These are phyloP conservation scores for Botrytis medusae DNA, from an alignment of 2,329 filamentous ascomycete genomes.

Conservation along the genomic window DNA sequence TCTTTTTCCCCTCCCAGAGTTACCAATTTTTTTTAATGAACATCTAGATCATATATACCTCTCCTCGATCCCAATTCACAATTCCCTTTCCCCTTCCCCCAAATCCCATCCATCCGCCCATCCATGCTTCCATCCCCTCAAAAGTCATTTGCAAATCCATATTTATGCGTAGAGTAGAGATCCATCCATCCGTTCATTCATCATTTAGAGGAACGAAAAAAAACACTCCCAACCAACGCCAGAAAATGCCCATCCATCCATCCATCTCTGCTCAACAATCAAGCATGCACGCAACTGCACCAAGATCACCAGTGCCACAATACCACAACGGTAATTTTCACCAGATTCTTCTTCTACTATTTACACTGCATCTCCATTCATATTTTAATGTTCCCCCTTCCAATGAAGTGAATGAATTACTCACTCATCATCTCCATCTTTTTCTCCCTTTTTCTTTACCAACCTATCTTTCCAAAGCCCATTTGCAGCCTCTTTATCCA, in stretches of 20 bases:
- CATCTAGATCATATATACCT: background rate
- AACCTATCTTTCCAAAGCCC: constrained; percentile 51
- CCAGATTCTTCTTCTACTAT: background rate
- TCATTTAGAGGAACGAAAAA: background rate
- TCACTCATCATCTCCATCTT: constrained; percentile 37
- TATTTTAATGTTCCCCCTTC: background rate
- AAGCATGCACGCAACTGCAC: background rate
- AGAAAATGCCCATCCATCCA: background rate
- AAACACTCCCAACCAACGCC: background rate
- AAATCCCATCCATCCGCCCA: background rate
- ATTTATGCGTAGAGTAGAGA: background rate
- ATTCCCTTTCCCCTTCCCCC: background rate
- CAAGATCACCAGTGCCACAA: background rate
- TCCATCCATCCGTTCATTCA: background rate
- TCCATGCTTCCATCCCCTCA: background rate
- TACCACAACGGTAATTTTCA: background rate
- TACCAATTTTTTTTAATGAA: background rate
- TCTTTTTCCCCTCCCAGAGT: background rate
- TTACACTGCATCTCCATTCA: background rate
- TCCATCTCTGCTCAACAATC: background rate
- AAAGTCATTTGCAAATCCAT: background rate
- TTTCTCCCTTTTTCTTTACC: constrained; percentile 31
- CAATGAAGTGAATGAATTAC: background rate
- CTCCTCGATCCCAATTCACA: background rate
- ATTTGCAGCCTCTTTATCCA: constrained; percentile 74